Conservation (phyloP, 768 basidiomycete genomes). For the Tulasnella sp. region DNA sequence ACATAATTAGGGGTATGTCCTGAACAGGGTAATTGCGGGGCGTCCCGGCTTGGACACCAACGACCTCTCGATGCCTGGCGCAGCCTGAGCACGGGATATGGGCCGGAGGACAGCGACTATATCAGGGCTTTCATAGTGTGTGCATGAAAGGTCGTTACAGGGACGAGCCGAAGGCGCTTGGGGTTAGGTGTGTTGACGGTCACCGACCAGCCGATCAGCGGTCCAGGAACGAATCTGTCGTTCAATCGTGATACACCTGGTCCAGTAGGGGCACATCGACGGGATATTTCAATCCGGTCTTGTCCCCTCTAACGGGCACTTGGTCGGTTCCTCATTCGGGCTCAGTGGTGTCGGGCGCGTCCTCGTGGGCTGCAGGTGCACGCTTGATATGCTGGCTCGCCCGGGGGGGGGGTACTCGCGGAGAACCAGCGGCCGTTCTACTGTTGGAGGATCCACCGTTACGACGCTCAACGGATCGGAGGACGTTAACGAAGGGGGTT, state of each 20-base stretch:
- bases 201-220: constrained; percentile 4
- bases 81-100: constrained; percentile 35
- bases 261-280: constrained; percentile 37
- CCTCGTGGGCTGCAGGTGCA: constrained; percentile 33
- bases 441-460: too few species aligned
- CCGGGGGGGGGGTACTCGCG: constrained; percentile 23
- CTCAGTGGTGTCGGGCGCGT: constrained; percentile 13
- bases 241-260: constrained; percentile 27
- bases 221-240: neutral
- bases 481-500: too few species aligned
- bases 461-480: too few species aligned
- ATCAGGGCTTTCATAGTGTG: constrained; percentile 26
- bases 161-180: constrained; percentile 7
- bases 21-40: neutral
- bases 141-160: constrained; percentile 16
- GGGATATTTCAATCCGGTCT: constrained; percentile 36
- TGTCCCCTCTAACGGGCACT: constrained; percentile 30
- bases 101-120: constrained; percentile 36
- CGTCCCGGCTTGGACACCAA: constrained; percentile 37
- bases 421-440: too few species aligned
- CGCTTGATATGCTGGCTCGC: constrained; percentile 27
- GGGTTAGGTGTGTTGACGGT: constrained; percentile 17
- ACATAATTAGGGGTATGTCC: neutral
- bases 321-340: constrained; percentile 14
- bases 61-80: constrained; percentile 31